Evolutionary conservation across 2,329 filamentous ascomycete species (phyloP), one percentile per base, ranked within the genome.

Genomic region (Bipolaris gigantea): DNA sequence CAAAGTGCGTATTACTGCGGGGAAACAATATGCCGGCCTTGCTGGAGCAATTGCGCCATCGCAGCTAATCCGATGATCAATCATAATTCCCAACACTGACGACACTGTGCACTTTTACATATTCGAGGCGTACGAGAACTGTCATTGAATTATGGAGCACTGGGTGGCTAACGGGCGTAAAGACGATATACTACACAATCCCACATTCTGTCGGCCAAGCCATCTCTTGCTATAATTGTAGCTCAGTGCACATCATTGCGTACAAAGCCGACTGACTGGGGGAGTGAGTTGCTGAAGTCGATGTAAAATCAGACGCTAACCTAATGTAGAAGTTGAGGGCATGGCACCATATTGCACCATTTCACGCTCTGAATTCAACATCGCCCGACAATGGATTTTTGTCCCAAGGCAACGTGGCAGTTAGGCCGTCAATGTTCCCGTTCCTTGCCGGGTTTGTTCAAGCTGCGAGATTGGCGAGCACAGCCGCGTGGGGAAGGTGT

Each of bases 1-100:
- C 34, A 16, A 34, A 32, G 34, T 55, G 50, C 51, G 53, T 57
- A 50, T 53, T 50, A 55, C 48, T 48, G 46, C 43, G 52, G 41
- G 49, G 51, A 55, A 48, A 61, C n/a, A n/a, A 19, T 15, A 18
- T 40, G 46, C 39, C 56, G 52, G 58, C 48, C 32, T 42, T 41
- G 59, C 35, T 33, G 41, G 46, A 45, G 21, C 41, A 50, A 66
- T 72, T 64, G 70, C 70, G 68, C 68, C 65, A 73, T 73, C 69
- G 70, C 70, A 72, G 69, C 70, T 69, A 67, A 72, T 72, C 48
- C 50, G 45, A 48, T 48, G 46, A 48, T 25, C 51, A 43, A 51
- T 48, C 55, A 21, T 35, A 30, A 5, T 50, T 32, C 50, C 52
- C 53, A 23, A 21, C 6, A 44, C 38, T 43, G 50, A 51, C 32